Evolutionary conservation across 805 yeast genomes (phyloP).

Genomic region (Candida schatavii): DNA sequence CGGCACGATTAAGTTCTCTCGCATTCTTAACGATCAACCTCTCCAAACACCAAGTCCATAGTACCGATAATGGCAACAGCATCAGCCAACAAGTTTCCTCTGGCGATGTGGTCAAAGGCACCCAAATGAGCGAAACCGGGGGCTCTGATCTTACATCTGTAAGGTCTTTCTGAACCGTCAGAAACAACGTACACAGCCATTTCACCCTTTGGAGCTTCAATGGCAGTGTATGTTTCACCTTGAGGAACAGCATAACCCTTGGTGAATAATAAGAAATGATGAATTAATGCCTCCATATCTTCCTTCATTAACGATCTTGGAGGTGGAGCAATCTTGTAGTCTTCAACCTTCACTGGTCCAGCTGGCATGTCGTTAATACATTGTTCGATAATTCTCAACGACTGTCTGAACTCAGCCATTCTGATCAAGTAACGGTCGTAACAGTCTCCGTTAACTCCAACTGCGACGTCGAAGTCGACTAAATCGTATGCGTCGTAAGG

Average conservation of each 20-base stretch:
- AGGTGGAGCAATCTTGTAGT: conserved; percentile 81
- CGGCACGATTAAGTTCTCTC: too few relatives aligned
- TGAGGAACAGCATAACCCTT: conserved; percentile 88
- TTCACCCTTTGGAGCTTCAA: conserved; percentile 95
- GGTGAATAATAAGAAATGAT: conserved; percentile 82
- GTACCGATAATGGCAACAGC: conserved; percentile 94
- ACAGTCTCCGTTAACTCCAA: conserved; percentile 86
- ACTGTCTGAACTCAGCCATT: conserved; percentile 91
- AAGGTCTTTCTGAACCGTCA: conserved; percentile 88
- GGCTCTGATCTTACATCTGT: conserved; percentile 90
- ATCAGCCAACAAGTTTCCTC: conserved; percentile 86
- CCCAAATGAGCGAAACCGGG: conserved; percentile 91
- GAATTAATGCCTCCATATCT: conserved; percentile 90
- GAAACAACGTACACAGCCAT: conserved; percentile 88
- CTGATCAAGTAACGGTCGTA: conserved; percentile 85
- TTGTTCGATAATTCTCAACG: conserved; percentile 83
- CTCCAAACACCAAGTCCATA: conserved; percentile 93
- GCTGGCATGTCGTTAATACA: conserved; percentile 90
- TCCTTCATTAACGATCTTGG: conserved; percentile 81
- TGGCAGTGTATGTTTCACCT: conserved; percentile 88
- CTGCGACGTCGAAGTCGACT: conserved; percentile 85
- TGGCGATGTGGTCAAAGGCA: conserved; percentile 81
- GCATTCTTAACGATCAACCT: conserved; percentile 89
- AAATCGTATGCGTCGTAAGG: conserved; percentile 88
- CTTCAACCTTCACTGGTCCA: conserved; percentile 89